Conservation (phyloP, 495 filamentous ascomycete species). For the Neurospora intermedia region DNA sequence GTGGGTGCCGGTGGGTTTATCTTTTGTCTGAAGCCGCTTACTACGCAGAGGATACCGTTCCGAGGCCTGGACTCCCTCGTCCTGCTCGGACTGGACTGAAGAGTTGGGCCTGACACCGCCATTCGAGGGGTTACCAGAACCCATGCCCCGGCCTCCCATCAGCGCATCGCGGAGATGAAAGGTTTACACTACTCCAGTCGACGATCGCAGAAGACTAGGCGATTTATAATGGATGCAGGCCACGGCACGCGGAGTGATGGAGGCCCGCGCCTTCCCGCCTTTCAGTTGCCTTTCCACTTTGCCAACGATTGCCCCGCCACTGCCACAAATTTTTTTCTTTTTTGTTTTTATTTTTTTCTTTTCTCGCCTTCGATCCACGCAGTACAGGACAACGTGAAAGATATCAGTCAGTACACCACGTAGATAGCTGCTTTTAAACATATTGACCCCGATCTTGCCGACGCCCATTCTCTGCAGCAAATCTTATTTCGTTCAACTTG, state of each 20-base stretch:
- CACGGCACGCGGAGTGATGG: neutral
- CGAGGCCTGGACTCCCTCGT: neutral
- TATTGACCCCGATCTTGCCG: neutral
- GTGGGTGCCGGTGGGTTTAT: neutral
- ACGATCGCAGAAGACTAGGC: neutral
- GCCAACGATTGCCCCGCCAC: neutral
- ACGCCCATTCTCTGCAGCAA: neutral
- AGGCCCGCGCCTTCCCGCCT: neutral
- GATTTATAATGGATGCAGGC: neutral
- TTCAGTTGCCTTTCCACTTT: neutral
- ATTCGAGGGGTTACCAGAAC: neutral
- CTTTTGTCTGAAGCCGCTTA: neutral
- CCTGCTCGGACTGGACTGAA: neutral
- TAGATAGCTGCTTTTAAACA: neutral
- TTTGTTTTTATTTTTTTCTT: neutral
- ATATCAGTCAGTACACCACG: neutral
- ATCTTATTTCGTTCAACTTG: neutral
- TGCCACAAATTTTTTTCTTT: neutral
- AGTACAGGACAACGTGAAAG: neutral
- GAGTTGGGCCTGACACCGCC: neutral
- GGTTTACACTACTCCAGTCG: neutral
- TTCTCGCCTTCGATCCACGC: neutral
- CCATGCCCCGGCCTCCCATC: neutral
- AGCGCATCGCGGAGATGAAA: neutral
- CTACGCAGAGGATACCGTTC: neutral